Percentiles rank a stretch among this genome's conserved stretches.
phyloP scores from a whole-genome alignment of 768 basidiomycete genomes.

The Nevesoporus exiguus region DNA sequence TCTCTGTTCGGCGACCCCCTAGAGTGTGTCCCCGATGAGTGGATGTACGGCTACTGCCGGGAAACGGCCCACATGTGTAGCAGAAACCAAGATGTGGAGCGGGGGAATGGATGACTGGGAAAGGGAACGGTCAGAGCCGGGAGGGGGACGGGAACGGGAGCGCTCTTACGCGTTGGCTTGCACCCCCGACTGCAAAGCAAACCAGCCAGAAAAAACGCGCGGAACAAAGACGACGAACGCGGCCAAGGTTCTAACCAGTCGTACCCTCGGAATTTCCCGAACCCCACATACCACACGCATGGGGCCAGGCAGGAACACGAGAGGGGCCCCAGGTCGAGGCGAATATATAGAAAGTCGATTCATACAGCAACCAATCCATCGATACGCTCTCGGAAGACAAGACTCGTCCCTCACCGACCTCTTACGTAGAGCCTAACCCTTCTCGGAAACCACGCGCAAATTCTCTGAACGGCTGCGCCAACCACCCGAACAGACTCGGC shows the following conservation, averaged over 20 bases:
- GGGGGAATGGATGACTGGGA: no score
- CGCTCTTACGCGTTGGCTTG: constrained; percentile 13
- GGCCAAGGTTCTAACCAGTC: background rate
- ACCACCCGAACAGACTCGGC: constrained; percentile 53
- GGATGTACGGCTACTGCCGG: constrained; percentile 7
- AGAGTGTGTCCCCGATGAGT: constrained; percentile 20
- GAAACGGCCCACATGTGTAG: constrained; percentile 21
- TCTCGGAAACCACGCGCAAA: constrained; percentile 69
- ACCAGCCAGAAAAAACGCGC: constrained; percentile 18
- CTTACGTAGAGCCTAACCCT: constrained; percentile 39
- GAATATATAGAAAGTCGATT: constrained; percentile 5
- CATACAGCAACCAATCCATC: background rate
- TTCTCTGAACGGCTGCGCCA: constrained; percentile 58
- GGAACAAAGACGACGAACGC: constrained; percentile 12
- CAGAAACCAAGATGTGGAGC: background rate
- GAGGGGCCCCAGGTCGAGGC: background rate
- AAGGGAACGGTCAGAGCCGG: no score
- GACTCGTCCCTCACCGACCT: no score
- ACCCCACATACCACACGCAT: constrained; percentile 4
- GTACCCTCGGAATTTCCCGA: constrained; percentile 30
- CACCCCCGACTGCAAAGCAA: no score
- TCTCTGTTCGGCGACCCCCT: constrained; percentile 27
- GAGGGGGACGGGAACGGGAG: background rate
- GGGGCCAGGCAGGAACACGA: no score
- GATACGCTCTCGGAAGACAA: no score